Conservation (phyloP, 768 basidiomycete genomes). For the Melanogaster broomeanus region DNA sequence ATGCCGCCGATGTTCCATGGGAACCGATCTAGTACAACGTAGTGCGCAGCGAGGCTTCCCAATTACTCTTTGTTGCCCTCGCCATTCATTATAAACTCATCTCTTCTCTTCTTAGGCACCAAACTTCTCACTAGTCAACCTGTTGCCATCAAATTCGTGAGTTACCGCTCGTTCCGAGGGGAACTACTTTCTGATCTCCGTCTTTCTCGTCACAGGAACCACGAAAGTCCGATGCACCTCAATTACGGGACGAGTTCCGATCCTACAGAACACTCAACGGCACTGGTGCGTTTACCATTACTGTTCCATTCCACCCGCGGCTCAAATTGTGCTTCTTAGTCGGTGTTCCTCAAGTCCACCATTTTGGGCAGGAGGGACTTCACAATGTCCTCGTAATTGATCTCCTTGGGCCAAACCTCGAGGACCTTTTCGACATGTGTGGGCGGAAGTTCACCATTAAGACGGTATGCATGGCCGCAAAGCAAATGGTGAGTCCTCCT, state of each 20-base stretch:
- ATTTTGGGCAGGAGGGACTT: constrained; percentile 97
- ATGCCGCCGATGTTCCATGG: constrained; percentile 6
- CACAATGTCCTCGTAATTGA: constrained; percentile 97
- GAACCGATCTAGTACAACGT: background rate
- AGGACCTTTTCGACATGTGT: constrained; percentile 99
- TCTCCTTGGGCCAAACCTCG: constrained; percentile 94
- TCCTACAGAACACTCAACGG: constrained; percentile 94
- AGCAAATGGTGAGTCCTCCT: constrained; percentile 84
- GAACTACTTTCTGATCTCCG: constrained; percentile 12
- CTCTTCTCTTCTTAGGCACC: constrained; percentile 52
- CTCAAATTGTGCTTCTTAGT: constrained; percentile 46
- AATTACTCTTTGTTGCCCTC: background rate
- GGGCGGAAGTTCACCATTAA: constrained; percentile 97
- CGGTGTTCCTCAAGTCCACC: constrained; percentile 96
- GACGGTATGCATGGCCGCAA: constrained; percentile 98
- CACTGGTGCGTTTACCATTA: constrained; percentile 60
- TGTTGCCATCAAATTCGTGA: constrained; percentile 96
- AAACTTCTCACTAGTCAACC: constrained; percentile 85
- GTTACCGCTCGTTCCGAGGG: constrained; percentile 32
- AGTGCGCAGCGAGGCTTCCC: background rate
- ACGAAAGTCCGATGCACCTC: constrained; percentile 96
- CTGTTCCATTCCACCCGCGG: constrained; percentile 10
- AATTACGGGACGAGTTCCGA: constrained; percentile 95
- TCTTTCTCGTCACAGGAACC: constrained; percentile 63
- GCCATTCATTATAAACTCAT: constrained; percentile 12